Conservation (phyloP, 371 early-diverging fungal genomes). For the Mortierella sp. region DNA sequence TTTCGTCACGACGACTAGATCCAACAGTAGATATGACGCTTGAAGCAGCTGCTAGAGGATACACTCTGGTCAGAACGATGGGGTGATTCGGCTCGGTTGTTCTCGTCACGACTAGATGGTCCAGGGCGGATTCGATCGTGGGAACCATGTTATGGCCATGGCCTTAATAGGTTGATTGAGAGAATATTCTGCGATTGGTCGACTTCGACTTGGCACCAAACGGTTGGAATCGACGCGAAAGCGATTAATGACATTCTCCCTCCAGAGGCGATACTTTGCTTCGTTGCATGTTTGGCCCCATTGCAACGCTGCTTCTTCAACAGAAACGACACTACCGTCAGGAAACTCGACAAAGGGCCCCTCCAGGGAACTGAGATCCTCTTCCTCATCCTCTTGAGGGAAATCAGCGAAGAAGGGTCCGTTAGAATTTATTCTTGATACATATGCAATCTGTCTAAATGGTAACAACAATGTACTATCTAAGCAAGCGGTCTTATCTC, state of each 20-base stretch:
- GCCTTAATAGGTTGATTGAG: slow-evolving; percentile 21
- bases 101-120: too few species aligned
- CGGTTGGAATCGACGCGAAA: slow-evolving; percentile 44
- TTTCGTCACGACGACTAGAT: too few species aligned
- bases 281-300: too few species aligned
- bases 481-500: slow-evolving; percentile 20
- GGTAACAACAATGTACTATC: background rate
- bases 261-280: too few species aligned
- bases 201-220: slow-evolving; percentile 28
- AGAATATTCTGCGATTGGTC: slow-evolving; percentile 18
- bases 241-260: too few species aligned
- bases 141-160: slow-evolving; percentile 10
- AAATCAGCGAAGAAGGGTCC: background rate
- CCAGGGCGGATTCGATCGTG: slow-evolving; percentile 32
- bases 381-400: slow-evolving; percentile 41
- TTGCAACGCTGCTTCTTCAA: too few species aligned
- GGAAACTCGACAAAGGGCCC: slow-evolving; percentile 48
- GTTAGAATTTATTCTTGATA: background rate
- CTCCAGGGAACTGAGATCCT: slow-evolving; percentile 43
- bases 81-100: too few species aligned
- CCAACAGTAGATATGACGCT: too few species aligned
- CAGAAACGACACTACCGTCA: too few species aligned
- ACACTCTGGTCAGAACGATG: too few species aligned
- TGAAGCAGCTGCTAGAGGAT: too few species aligned
- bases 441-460: background rate